Evolutionary conservation across 352 stramenopile genomes (phyloP).

Genomic region (Phytophthora pinifolia): DNA sequence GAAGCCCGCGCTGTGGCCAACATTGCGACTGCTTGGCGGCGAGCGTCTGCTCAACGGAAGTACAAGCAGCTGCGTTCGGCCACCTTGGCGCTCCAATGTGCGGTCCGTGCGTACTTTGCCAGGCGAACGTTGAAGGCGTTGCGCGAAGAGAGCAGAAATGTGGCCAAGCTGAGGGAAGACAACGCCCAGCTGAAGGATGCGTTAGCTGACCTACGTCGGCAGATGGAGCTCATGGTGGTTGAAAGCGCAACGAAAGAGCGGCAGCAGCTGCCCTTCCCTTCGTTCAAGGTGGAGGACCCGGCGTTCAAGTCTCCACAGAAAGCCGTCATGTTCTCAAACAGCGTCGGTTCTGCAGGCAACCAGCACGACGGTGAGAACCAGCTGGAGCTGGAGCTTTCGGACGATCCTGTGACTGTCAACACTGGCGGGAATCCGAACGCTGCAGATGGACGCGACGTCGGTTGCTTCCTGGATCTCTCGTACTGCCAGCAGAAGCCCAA

Average conservation of each 20-base stretch:
- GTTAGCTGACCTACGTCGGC: slow-evolving; percentile 52
- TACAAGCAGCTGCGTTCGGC: slow-evolving; percentile 35
- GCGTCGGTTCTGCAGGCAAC: slow-evolving; percentile 17
- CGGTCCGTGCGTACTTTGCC: slow-evolving; percentile 40
- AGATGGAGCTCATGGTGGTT: slow-evolving; percentile 52
- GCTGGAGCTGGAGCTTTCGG: slow-evolving; percentile 26
- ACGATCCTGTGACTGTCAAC: slow-evolving; percentile 16
- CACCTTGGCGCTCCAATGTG: slow-evolving; percentile 59
- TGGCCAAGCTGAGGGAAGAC: slow-evolving; percentile 71
- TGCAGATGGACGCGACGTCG: slow-evolving; percentile 28
- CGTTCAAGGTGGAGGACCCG: slow-evolving; percentile 19
- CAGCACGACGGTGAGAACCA: slow-evolving; percentile 31
- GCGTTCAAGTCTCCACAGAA: slow-evolving; percentile 22
- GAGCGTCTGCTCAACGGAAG: slow-evolving; percentile 28
- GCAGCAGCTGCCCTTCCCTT: slow-evolving; percentile 17
- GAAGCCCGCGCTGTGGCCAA: slow-evolving; percentile 45
- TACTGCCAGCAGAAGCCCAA: slow-evolving; percentile 35
- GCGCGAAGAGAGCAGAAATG: slow-evolving; percentile 70
- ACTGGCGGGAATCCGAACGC: slow-evolving; percentile 43
- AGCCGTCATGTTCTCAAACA: slow-evolving; percentile 11
- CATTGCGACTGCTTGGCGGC: slow-evolving; percentile 43
- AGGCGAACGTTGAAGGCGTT: slow-evolving; percentile 40
- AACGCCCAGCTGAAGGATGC: slow-evolving; percentile 75
- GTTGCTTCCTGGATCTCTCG: slow-evolving; percentile 32
- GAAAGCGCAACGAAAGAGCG: slow-evolving; percentile 20